A percentile compares a stretch with the other conserved stretches of the same genome.
Evolutionary conservation across 805 yeast species (phyloP).

Genomic region (Candida caryicola): DNA sequence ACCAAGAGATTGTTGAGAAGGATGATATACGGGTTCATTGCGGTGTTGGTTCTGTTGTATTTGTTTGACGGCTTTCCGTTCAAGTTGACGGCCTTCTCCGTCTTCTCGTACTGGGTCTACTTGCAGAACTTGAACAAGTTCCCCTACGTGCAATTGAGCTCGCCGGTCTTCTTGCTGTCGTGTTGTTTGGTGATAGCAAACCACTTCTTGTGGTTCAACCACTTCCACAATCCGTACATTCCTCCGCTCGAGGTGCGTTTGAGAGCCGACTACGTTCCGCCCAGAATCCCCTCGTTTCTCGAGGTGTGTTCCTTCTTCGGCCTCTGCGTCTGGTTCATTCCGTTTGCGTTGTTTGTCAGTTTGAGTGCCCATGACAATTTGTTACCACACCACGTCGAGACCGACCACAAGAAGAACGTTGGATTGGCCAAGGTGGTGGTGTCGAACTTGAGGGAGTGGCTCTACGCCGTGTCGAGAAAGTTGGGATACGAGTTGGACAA

Average conservation of each 20-base stretch:
- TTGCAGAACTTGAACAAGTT: conserved; percentile 73
- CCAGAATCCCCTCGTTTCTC: conserved; percentile 73
- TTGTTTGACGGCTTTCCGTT: conserved; percentile 80
- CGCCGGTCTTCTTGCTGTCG: conserved; percentile 67
- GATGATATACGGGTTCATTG: conserved; percentile 62
- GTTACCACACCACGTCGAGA: conserved; percentile 54
- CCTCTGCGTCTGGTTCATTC: conserved; percentile 88
- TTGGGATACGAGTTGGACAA: conserved; percentile 63
- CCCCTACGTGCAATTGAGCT: conserved; percentile 76
- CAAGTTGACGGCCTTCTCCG: conserved; percentile 60
- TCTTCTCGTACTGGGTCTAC: conserved; percentile 70
- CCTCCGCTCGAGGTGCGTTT: conserved; percentile 66
- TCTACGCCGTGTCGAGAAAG: conserved; percentile 47
- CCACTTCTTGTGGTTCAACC: conserved; percentile 87
- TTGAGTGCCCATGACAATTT: conserved; percentile 89
- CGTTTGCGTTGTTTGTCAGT: conserved; percentile 87
- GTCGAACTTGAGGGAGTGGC: conserved; percentile 45
- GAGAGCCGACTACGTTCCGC: conserved; percentile 56
- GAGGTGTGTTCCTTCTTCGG: conserved; percentile 97
- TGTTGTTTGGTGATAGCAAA: conserved; percentile 72
- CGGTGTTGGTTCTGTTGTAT: conserved; percentile 52
- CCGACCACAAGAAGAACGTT: conserved; percentile 29
- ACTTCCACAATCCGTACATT: conserved; percentile 69
- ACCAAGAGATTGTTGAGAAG: conserved; percentile 68
- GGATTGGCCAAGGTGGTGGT: conserved; percentile 71